Evolutionary conservation across 2,329 filamentous ascomycete genomes (phyloP).

Genomic region (Phaeophleospora eucalypticola): DNA sequence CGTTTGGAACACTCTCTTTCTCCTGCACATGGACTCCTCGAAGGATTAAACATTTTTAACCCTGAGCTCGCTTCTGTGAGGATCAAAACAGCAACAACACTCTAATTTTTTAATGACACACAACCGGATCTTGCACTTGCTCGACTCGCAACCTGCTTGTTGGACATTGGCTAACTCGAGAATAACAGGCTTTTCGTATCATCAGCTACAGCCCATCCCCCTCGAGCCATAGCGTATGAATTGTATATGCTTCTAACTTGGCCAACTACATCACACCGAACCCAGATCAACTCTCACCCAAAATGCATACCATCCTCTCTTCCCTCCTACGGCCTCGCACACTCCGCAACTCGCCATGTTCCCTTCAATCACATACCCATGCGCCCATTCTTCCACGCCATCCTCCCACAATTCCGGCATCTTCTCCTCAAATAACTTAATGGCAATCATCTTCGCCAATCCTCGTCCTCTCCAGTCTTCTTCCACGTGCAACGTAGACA

Average conservation of each 20-base stretch:
- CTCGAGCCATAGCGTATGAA: too few relatives aligned
- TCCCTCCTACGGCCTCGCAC: slow-evolving; percentile 59
- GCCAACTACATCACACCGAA: slow-evolving; percentile 7
- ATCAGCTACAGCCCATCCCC: too few relatives aligned
- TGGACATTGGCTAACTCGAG: neutral
- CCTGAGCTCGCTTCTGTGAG: slow-evolving; percentile 54
- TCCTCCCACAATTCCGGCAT: slow-evolving; percentile 36
- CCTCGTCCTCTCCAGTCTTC: slow-evolving; percentile 57
- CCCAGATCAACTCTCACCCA: slow-evolving; percentile 52
- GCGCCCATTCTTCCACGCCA: slow-evolving; percentile 49
- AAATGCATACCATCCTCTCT: slow-evolving; percentile 52
- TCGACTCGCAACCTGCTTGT: neutral
- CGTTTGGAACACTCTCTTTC: neutral
- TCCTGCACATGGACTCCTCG: too few relatives aligned
- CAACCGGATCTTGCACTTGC: neutral
- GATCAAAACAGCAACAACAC: slow-evolving; percentile 64
- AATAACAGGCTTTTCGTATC: too few relatives aligned
- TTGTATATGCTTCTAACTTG: too few relatives aligned
- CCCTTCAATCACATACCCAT: slow-evolving; percentile 60
- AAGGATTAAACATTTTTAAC: slow-evolving; percentile 67
- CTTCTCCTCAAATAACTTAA: slow-evolving; percentile 54
- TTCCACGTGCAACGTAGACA: slow-evolving; percentile 60
- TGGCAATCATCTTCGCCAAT: slow-evolving; percentile 58
- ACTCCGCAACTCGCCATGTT: slow-evolving; percentile 60
- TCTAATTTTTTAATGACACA: slow-evolving; percentile 69